These are phyloP conservation scores for Rhizopogon vesiculosus DNA, from an alignment of 768 basidiomycete genomes.

Conservation along the genomic window DNA sequence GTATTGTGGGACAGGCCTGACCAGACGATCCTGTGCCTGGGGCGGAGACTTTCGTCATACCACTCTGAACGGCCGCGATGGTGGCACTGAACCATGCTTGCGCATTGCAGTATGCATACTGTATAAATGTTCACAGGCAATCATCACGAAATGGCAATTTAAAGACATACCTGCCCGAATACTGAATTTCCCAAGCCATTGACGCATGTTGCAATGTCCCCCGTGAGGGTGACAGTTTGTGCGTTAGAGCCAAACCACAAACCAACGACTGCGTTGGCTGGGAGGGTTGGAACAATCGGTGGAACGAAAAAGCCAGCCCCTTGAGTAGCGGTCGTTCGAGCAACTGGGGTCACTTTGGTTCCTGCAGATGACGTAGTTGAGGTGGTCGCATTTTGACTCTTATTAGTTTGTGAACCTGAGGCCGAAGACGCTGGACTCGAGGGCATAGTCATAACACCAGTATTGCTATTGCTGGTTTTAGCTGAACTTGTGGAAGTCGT, in stretches of 20 bases:
- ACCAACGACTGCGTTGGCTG: constrained; percentile 18
- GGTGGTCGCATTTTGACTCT: not conserved
- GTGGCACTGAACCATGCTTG: constrained; percentile 19
- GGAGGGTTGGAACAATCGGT: constrained; percentile 18
- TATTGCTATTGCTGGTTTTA: not conserved
- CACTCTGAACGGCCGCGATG: constrained; percentile 13
- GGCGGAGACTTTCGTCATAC: constrained; percentile 13
- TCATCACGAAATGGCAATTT: not conserved
- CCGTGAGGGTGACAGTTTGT: constrained; percentile 15
- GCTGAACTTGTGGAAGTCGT: not conserved
- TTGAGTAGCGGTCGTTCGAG: not conserved
- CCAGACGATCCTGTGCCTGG: constrained; percentile 15
- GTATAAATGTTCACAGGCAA: not conserved
- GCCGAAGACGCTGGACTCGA: not conserved
- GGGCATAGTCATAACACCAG: not conserved
- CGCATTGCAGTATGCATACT: constrained; percentile 24
- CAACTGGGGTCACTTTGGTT: not conserved
- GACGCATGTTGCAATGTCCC: constrained; percentile 15
- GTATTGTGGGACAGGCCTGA: constrained; percentile 22
- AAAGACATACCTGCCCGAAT: constrained; percentile 17
- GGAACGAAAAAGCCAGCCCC: constrained; percentile 17
- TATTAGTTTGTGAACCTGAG: not conserved
- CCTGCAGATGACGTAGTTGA: not conserved
- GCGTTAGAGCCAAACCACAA: constrained; percentile 27
- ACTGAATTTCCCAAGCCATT: constrained; percentile 18